Evolutionary conservation across 208 protist genomes (phyloP).

Genomic region (Leishmania tropica): DNA sequence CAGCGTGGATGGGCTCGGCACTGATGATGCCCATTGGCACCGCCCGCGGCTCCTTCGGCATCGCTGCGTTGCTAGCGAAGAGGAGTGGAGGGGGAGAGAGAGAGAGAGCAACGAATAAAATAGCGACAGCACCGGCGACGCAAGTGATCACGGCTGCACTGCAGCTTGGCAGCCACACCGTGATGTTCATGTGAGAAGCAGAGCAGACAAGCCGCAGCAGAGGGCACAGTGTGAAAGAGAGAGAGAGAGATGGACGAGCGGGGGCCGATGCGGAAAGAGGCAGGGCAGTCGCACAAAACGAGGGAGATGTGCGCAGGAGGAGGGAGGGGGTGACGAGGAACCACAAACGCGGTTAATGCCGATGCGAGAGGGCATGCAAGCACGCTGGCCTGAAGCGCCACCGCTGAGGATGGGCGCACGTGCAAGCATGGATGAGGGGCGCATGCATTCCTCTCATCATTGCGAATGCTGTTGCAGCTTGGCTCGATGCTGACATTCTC

Average conservation of each 20-base stretch:
- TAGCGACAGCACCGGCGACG: background rate
- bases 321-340: background rate
- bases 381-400: background rate
- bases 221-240: constrained; percentile 1
- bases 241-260: background rate
- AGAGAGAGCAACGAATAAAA: background rate
- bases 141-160: background rate
- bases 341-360: background rate
- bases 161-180: background rate
- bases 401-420: background rate
- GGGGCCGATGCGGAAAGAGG: background rate
- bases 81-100: background rate
- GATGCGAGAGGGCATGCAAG: background rate
- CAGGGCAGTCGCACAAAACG: background rate
- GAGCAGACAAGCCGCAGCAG: background rate
- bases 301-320: background rate
- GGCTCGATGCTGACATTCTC: background rate
- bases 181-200: background rate
- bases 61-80: constrained; percentile 11
- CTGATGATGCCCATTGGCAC: constrained; percentile 89
- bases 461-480: background rate
- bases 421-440: background rate
- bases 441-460: background rate
- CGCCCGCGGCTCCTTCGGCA: constrained; percentile 73
- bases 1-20: constrained; percentile 56